Evolutionary conservation across 768 basidiomycete species (phyloP).

Genomic region (Panus rudis): DNA sequence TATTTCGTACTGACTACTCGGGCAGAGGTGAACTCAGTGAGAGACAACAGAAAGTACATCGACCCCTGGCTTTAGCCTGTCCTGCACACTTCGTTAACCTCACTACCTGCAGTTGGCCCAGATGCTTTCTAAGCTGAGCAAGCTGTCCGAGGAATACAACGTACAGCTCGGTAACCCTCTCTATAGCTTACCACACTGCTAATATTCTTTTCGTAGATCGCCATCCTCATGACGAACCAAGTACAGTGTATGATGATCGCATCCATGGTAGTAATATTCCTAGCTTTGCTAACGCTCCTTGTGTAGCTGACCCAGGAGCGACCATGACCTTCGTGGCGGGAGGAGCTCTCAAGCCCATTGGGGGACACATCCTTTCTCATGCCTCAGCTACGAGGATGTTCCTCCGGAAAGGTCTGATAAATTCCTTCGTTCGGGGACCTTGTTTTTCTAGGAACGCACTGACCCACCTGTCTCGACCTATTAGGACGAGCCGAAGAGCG

Average conservation of each 20-base stretch:
- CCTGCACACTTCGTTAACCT: constrained; percentile 8
- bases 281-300: background rate
- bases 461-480: background rate
- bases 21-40: constrained; percentile 93
- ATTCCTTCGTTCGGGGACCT: too few relatives aligned
- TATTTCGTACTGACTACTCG: constrained; percentile 90
- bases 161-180: constrained; percentile 29
- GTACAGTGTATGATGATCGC: constrained; percentile 72
- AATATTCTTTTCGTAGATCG: constrained; percentile 45
- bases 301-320: constrained; percentile 85
- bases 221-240: constrained; percentile 87
- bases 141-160: constrained; percentile 89
- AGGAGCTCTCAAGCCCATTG: constrained; percentile 86
- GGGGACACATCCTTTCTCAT: constrained; percentile 81
- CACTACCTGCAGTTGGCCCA: constrained; percentile 61
- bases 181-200: background rate
- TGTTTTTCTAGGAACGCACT: background rate
- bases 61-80: background rate
- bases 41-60: constrained; percentile 79
- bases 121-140: constrained; percentile 89
- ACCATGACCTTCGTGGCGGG: constrained; percentile 95
- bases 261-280: background rate
- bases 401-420: constrained; percentile 70
- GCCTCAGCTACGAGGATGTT: constrained; percentile 86
- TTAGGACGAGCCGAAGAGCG: constrained; percentile 85